Percentiles rank a stretch among this genome's conserved stretches.
Evolutionary conservation across 306 rosid species (phyloP).

Genomic region (Chamaecrista fasciculata): DNA sequence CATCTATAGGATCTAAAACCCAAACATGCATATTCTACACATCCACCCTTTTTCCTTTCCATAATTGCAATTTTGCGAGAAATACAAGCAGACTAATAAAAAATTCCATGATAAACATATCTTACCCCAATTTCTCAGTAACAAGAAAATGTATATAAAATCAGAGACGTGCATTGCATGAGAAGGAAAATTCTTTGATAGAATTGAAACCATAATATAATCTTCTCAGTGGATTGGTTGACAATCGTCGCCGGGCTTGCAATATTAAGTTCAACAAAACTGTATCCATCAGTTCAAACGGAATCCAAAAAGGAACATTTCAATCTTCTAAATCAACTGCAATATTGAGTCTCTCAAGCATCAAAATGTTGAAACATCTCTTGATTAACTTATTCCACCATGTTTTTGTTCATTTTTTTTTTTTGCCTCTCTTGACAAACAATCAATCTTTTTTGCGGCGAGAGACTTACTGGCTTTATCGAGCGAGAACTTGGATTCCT

Average conservation of each 20-base stretch:
- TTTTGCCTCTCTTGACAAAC: no score
- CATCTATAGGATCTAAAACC: constrained; percentile 97
- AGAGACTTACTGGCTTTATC: background rate
- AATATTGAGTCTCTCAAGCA: background rate
- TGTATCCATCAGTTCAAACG: background rate
- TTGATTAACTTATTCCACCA: background rate
- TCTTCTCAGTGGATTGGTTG: constrained; percentile 61
- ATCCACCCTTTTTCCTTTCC: constrained; percentile 98
- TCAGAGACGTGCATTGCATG: constrained; percentile 53
- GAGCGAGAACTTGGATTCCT: constrained; percentile 33
- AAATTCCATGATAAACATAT: background rate
- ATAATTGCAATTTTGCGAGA: constrained; percentile 54
- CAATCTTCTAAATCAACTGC: no score
- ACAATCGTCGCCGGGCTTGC: constrained; percentile 83
- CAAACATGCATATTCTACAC: constrained; percentile 74
- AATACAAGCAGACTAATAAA: background rate
- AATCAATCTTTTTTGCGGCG: no score
- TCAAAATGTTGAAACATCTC: background rate
- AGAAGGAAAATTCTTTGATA: constrained; percentile 50
- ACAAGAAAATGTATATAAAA: background rate
- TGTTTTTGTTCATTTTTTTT: background rate
- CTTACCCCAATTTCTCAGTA: background rate
- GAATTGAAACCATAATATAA: constrained; percentile 55
- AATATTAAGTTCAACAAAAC: background rate
- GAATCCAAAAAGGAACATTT: no score